A percentile compares a stretch with the other conserved stretches of the same genome.
These are phyloP conservation scores for Petunia axillaris DNA, from an alignment of 257 asterid species.

Conservation along the genomic window DNA sequence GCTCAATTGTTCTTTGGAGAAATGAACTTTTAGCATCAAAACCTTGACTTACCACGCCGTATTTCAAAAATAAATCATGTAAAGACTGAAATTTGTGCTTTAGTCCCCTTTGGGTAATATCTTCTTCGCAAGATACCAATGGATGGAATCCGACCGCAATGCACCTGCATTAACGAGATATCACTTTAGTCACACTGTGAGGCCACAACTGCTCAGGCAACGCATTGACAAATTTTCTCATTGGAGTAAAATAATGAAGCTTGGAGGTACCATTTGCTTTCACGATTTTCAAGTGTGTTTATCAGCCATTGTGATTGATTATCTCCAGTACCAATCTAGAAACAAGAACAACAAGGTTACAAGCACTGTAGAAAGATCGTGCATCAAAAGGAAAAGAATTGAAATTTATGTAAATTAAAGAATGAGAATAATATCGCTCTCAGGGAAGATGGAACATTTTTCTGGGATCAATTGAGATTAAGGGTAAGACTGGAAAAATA, in stretches of 20 bases:
- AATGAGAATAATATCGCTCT: neutral
- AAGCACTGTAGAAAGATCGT: neutral
- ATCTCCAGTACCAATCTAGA: constrained; percentile 44
- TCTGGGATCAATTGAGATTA: neutral
- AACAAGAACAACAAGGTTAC: constrained; percentile 22
- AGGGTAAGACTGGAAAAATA: neutral
- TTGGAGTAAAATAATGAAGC: neutral
- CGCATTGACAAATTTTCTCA: neutral
- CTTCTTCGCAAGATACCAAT: constrained; percentile 39
- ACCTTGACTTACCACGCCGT: constrained; percentile 55
- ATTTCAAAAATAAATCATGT: constrained; percentile 37
- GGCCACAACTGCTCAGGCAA: neutral
- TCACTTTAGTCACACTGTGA: neutral
- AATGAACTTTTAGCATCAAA: neutral
- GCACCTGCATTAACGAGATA: constrained; percentile 45
- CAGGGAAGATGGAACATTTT: neutral
- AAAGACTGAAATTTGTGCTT: constrained; percentile 29
- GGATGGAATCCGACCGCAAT: constrained; percentile 57
- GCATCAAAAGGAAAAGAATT: neutral
- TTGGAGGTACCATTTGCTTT: constrained; percentile 52
- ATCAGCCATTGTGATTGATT: constrained; percentile 52
- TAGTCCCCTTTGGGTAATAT: constrained; percentile 25
- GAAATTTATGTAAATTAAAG: neutral
- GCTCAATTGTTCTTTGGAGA: neutral
- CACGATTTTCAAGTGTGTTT: constrained; percentile 51